Evolutionary conservation across 1,284 basidiomycete genomes (phyloP).

Genomic region (Ceratobasidium sp.): DNA sequence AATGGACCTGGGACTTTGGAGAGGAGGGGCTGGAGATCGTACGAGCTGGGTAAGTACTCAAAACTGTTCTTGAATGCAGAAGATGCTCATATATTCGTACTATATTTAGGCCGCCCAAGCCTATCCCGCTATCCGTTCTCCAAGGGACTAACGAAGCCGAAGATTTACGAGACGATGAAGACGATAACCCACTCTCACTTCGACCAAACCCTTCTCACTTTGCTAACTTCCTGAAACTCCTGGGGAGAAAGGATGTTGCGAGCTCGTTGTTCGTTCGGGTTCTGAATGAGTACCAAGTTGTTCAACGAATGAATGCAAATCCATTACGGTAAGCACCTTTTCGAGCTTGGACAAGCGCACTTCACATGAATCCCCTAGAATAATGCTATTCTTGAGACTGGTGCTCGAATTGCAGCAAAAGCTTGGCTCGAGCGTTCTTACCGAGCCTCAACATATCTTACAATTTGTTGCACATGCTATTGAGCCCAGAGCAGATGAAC

Average conservation of each 20-base stretch:
- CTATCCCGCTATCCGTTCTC: constrained; percentile 32
- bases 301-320: constrained; percentile 52
- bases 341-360: constrained; percentile 10
- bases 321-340: constrained; percentile 43
- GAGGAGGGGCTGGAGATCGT: constrained; percentile 39
- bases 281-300: constrained; percentile 70
- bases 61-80: constrained; percentile 19
- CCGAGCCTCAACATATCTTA: constrained; percentile 73
- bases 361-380: constrained; percentile 47
- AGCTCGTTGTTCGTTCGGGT: constrained; percentile 75
- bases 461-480: constrained; percentile 80
- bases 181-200: constrained; percentile 50
- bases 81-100: neutral
- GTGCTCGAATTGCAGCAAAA: constrained; percentile 79
- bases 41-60: constrained; percentile 41
- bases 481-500: constrained; percentile 40
- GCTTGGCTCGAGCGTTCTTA: constrained; percentile 71
- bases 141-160: constrained; percentile 32
- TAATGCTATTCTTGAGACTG: constrained; percentile 75
- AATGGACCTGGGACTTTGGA: constrained; percentile 46
- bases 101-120: constrained; percentile 6
- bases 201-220: constrained; percentile 76
- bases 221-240: constrained; percentile 65
- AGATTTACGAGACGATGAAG: constrained; percentile 58
- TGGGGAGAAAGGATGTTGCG: constrained; percentile 72